Evolutionary conservation across 2,329 filamentous ascomycete genomes (phyloP), one percentile per base, ranked within the genome.

Genomic region (Fusarium siculi): DNA sequence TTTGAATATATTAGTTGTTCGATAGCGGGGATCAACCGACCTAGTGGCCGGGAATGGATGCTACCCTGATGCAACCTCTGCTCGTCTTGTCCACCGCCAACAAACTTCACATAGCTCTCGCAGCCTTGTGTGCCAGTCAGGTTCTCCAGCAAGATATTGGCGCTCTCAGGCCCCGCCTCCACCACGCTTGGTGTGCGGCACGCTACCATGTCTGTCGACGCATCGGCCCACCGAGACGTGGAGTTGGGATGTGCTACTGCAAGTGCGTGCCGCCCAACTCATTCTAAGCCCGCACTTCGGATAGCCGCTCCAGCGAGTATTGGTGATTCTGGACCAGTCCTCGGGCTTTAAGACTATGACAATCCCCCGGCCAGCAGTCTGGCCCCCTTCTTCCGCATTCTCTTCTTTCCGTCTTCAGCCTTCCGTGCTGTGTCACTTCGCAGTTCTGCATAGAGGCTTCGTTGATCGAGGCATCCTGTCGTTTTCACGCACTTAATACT

Each of bases 381-480:
- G 73, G 72, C 72, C 77, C 50, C 72, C 71, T 74, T 76, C 69
- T 74, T 81, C 75, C 77, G 72, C 77, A 79, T 79, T 81, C 78
- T 74, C 78, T 79, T 79, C 80, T 81, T 79, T 77, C 63, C 67
- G 74, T 77, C 77, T 78, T 69, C 75, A 73, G 76, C 75, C 67
- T 77, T 74, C 74, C 64, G 66, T 74, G 71, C 75, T 75, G 72
- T 73, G 44, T 74, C 72, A 76, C 61, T 77, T 78, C 43, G 66
- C 77, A 76, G 66, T 78, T 76, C 59, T 40, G 68, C 79, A 80
- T 79, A 77, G 65, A 74, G 79, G 62, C 79, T 82, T 84, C 82
- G 83, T 85, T 84, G 83, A 85, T 68, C 83, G 82, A 83, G 80
- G 81, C 80, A 82, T 80, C 81, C 83, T 81, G 79, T 84, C 82